A percentile compares a stretch with the other conserved stretches of the same genome.
phyloP scores from a whole-genome alignment of 2,329 filamentous ascomycete genomes.

The Diaporthe capsici region DNA sequence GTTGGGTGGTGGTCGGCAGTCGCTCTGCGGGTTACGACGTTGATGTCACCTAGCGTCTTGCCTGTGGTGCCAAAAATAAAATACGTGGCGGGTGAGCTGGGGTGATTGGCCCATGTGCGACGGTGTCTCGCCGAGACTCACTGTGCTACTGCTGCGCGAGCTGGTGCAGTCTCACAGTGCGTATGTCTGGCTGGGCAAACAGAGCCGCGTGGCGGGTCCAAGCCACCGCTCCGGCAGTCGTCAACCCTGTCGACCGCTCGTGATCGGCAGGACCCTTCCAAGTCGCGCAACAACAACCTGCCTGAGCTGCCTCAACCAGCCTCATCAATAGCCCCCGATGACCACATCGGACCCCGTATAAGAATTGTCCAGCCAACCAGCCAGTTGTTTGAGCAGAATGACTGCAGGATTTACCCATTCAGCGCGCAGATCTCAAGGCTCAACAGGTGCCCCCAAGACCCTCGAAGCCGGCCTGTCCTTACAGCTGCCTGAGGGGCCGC shows the following conservation, averaged over 20 bases:
- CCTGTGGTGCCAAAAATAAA: conserved; percentile 39
- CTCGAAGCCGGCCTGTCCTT: conserved; percentile 5
- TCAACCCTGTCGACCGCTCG: conserved; percentile 25
- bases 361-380: conserved; percentile 32
- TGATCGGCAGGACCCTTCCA: conserved; percentile 36
- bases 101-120: conserved; percentile 2
- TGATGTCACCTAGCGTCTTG: conserved; percentile 25
- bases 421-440: conserved; percentile 22
- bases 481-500: conserved; percentile 4
- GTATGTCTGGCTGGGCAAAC: not conserved
- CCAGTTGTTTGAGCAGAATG: conserved; percentile 13
- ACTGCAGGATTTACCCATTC: conserved; percentile 4
- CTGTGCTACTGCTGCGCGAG: not conserved
- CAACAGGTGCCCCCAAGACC: conserved; percentile 3
- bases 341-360: conserved; percentile 24
- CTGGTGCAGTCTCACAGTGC: not conserved
- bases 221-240: conserved; percentile 34
- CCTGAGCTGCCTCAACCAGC: conserved; percentile 37
- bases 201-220: conserved; percentile 39
- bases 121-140: not conserved
- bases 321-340: conserved; percentile 26
- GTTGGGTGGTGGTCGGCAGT: conserved; percentile 21
- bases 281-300: conserved; percentile 7
- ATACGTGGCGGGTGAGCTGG: conserved; percentile 32
- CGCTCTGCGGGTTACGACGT: conserved; percentile 26